A percentile compares a stretch with the other conserved stretches of the same genome.
phyloP scores from a whole-genome alignment of 441 rosid species.

The Croton laevigatus region DNA sequence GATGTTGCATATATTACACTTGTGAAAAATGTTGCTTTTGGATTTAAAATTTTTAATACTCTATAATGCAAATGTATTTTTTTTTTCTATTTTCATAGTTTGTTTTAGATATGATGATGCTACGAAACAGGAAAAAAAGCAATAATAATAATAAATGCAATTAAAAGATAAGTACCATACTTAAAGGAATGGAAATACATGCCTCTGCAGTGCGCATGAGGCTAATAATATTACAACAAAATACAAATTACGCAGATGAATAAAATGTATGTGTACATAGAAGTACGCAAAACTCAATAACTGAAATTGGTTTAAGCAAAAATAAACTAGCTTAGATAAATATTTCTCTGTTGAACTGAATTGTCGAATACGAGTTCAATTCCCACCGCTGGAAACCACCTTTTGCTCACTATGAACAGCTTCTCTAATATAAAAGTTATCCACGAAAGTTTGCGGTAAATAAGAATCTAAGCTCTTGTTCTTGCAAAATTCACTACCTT shows the following conservation, averaged over 20 bases:
- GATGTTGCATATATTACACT: constrained; percentile 20
- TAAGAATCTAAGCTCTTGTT: neutral
- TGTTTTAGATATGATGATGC: neutral
- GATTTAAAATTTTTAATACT: neutral
- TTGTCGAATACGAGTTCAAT: neutral
- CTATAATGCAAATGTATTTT: neutral
- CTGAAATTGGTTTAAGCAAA: neutral
- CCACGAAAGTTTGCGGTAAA: neutral
- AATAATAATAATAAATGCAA: too few species aligned
- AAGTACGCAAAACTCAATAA: neutral
- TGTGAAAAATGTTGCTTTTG: constrained; percentile 16
- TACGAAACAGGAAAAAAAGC: too few species aligned
- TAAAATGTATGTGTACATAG: neutral
- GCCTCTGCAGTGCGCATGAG: neutral
- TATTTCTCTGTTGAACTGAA: neutral
- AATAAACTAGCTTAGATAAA: neutral
- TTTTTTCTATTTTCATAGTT: neutral
- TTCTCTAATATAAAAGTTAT: neutral
- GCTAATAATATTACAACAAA: neutral
- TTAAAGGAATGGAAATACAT: neutral
- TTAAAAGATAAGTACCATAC: too few species aligned
- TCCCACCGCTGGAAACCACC: neutral
- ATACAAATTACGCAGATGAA: neutral
- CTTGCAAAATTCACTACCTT: neutral
- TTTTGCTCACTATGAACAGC: neutral